Evolutionary conservation across 805 yeast genomes (phyloP).

Genomic region (Yamadazyma kitorensis): DNA sequence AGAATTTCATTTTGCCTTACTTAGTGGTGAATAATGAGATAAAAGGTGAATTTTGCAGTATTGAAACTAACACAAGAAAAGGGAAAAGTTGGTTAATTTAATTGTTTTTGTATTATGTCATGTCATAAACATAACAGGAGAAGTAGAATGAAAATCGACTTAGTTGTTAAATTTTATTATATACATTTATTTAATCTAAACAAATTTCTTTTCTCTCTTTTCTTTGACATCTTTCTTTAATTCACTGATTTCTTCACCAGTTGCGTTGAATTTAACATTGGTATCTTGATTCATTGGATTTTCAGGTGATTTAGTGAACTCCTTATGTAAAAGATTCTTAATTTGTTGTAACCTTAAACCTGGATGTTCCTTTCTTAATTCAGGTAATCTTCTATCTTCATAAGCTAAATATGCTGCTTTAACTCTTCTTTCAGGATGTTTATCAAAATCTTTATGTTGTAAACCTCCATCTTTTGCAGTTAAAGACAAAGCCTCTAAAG

Average conservation of each 20-base stretch:
- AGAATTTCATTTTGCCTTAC: too few species aligned
- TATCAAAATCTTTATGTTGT: slow-evolving; percentile 61
- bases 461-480: slow-evolving; percentile 58
- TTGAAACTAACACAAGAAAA: too few species aligned
- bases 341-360: slow-evolving; percentile 78
- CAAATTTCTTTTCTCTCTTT: slow-evolving; percentile 40
- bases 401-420: slow-evolving; percentile 75
- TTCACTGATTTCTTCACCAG: slow-evolving; percentile 45
- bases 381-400: slow-evolving; percentile 71
- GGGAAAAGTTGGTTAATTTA: too few species aligned
- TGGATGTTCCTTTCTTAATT: slow-evolving; percentile 69
- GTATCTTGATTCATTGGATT: slow-evolving; percentile 84
- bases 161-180: too few species aligned
- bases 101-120: too few species aligned
- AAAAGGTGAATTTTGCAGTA: too few species aligned
- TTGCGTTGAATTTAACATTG: slow-evolving; percentile 60
- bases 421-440: slow-evolving; percentile 87
- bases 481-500: slow-evolving; percentile 72
- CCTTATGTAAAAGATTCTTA: slow-evolving; percentile 71
- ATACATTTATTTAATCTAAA: neutral
- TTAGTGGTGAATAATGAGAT: too few species aligned
- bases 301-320: slow-evolving; percentile 75
- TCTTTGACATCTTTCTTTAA: slow-evolving; percentile 49
- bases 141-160: too few species aligned
- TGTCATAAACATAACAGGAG: too few species aligned